Evolutionary conservation across 176 grass and related monocot genomes (phyloP).

Genomic region (Oryza longistaminata): DNA sequence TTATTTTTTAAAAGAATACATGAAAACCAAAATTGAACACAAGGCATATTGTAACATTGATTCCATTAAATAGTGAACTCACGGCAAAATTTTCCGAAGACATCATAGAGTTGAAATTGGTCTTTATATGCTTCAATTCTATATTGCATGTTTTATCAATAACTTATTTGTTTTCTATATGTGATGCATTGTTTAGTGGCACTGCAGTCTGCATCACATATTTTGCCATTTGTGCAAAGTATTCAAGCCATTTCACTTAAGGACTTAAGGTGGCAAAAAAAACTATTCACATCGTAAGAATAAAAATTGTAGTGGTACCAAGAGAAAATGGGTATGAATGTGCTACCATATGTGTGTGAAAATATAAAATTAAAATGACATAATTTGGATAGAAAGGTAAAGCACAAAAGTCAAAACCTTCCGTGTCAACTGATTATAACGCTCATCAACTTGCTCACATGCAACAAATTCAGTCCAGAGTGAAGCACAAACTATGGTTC

Average conservation of each 20-base stretch:
- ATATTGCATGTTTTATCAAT: background rate
- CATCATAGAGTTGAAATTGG: background rate
- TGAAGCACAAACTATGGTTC: conserved; percentile 82
- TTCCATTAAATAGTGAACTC: background rate
- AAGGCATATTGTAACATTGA: background rate
- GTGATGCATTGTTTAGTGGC: background rate
- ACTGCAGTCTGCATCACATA: conserved; percentile 9
- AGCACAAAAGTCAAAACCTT: conserved; percentile 54
- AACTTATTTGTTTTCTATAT: background rate
- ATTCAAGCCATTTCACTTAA: conserved; percentile 5
- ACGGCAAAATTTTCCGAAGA: background rate
- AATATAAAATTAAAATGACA: conserved; percentile 10
- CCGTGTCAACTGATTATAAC: conserved; percentile 71
- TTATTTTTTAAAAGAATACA: background rate
- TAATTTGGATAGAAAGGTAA: conserved; percentile 18
- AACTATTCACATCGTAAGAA: background rate
- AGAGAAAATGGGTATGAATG: background rate
- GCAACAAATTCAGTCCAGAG: conserved; percentile 81
- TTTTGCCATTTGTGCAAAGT: background rate
- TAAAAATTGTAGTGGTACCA: background rate
- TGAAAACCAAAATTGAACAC: conserved; percentile 14
- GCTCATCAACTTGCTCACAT: conserved; percentile 81
- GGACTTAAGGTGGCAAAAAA: background rate
- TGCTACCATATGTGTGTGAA: background rate
- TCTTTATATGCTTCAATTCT: background rate